A percentile compares a stretch with the other conserved stretches of the same genome.
phyloP scores from a whole-genome alignment of 306 rosid species.

The Cotoneaster glaucophyllus region DNA sequence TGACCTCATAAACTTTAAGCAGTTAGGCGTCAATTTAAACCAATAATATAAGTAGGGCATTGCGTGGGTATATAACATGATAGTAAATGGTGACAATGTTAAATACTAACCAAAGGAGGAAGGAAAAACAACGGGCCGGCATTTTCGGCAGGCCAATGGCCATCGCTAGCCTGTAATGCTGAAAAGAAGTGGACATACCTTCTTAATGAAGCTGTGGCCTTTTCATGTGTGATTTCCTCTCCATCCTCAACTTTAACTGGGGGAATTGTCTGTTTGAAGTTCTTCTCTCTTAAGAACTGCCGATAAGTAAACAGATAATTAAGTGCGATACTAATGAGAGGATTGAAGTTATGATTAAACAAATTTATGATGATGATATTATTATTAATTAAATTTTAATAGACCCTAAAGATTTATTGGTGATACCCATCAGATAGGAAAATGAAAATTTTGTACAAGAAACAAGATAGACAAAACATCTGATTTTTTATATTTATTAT shows the following conservation, averaged over 20 bases:
- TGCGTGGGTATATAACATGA: too few species aligned
- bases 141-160: constrained; percentile 84
- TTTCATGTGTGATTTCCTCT: constrained; percentile 35
- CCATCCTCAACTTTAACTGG: constrained; percentile 42
- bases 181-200: constrained; percentile 39
- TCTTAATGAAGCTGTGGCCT: constrained; percentile 21
- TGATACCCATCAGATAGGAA: not conserved
- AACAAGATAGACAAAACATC: not conserved
- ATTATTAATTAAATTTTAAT: too few species aligned
- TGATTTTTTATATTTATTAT: too few species aligned
- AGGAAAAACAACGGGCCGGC: constrained; percentile 63
- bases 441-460: not conserved
- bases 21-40: too few species aligned
- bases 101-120: constrained; percentile 56
- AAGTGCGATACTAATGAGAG: not conserved
- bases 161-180: constrained; percentile 56
- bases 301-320: not conserved
- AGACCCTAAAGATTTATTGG: not conserved
- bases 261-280: constrained; percentile 47
- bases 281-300: constrained; percentile 46
- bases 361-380: too few species aligned
- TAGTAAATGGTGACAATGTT: not conserved
- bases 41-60: too few species aligned
- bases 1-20: too few species aligned
- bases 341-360: too few species aligned